phyloP scores from a whole-genome alignment of 75 land plant species.

The Azolla pinnata region DNA sequence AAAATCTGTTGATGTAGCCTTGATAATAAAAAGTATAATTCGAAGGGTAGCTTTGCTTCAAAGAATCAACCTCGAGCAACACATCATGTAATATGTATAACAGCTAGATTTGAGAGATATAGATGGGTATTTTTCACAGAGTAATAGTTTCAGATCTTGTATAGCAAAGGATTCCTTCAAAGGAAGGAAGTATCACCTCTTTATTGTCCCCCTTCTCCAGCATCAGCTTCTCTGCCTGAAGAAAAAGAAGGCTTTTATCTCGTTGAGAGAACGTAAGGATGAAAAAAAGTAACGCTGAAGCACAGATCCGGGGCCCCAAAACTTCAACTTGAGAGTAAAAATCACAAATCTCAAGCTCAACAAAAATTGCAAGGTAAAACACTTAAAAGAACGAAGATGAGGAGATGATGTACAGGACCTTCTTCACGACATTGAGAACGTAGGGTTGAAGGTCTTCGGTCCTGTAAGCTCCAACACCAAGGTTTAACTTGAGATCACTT shows the following conservation, averaged over 20 bases:
- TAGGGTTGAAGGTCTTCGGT: conserved; percentile 99
- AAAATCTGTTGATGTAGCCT: too few species aligned
- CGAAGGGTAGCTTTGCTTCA: neutral
- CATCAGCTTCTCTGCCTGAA: conserved; percentile 86
- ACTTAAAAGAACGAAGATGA: neutral
- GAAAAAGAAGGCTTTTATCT: neutral
- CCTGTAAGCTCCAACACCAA: conserved; percentile 95
- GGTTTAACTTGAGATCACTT: conserved; percentile 67
- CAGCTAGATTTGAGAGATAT: too few species aligned
- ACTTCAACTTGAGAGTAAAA: neutral
- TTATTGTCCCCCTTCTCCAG: conserved; percentile 88
- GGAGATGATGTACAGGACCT: conserved; percentile 33
- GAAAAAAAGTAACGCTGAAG: neutral
- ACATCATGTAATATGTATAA: too few species aligned
- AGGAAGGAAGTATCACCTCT: too few species aligned
- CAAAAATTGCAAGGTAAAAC: neutral
- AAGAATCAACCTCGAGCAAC: too few species aligned
- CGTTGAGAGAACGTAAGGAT: neutral
- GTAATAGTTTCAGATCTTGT: too few species aligned
- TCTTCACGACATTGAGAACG: conserved; percentile 89
- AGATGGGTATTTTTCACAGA: too few species aligned
- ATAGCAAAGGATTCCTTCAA: too few species aligned
- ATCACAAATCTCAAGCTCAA: neutral
- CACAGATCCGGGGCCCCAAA: too few species aligned
- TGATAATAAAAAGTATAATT: too few species aligned